Evolutionary conservation across 768 basidiomycete species (phyloP).

Genomic region (Mycena epipterygia): DNA sequence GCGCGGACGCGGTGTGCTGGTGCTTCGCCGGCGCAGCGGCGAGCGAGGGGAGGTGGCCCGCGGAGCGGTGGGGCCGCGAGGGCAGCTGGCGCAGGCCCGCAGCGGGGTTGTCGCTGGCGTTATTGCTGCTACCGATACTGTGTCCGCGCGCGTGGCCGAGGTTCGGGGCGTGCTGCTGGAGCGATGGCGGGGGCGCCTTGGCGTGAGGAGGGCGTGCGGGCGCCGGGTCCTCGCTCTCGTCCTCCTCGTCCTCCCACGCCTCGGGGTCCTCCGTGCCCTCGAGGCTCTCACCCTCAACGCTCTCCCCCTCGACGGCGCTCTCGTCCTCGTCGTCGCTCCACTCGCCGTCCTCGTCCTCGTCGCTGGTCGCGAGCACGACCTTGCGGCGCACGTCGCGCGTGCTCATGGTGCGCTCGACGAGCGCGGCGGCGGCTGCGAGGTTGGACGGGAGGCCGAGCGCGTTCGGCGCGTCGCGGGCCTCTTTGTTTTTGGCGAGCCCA

Average conservation of each 20-base stretch:
- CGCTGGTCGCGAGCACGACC: conserved; percentile 26
- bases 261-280: conserved; percentile 25
- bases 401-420: conserved; percentile 34
- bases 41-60: conserved; percentile 33
- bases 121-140: conserved; percentile 18
- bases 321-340: conserved; percentile 32
- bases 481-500: too few species aligned
- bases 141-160: conserved; percentile 21
- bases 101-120: neutral
- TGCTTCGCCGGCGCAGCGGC: conserved; percentile 60
- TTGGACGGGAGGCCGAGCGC: conserved; percentile 25
- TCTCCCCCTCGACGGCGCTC: conserved; percentile 22
- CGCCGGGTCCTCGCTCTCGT: conserved; percentile 18
- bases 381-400: conserved; percentile 14
- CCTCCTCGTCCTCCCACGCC: conserved; percentile 31
- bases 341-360: conserved; percentile 27
- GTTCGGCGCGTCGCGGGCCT: too few species aligned
- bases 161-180: conserved; percentile 20
- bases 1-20: conserved; percentile 16
- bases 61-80: conserved; percentile 31
- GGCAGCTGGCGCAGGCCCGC: conserved; percentile 38
- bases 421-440: conserved; percentile 24
- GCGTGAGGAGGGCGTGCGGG: neutral
- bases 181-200: conserved; percentile 34
- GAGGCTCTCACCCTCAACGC: conserved; percentile 30